A percentile compares a stretch with the other conserved stretches of the same genome.
phyloP scores from a whole-genome alignment of 345 rosid species.

The Physaria fendleri region DNA sequence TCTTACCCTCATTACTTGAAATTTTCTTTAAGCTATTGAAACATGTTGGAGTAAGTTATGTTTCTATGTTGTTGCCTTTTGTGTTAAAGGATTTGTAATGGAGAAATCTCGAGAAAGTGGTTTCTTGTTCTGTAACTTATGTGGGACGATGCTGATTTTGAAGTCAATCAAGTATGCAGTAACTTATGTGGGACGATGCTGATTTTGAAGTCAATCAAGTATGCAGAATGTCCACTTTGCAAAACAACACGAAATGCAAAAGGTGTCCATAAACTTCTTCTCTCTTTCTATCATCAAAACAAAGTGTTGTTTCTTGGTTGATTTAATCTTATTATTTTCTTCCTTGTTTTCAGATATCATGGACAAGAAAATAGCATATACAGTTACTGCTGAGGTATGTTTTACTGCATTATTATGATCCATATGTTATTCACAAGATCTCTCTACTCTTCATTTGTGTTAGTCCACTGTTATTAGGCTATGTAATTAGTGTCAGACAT shows the following conservation, averaged over 20 bases:
- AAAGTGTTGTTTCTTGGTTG: not conserved
- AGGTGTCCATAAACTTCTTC: not conserved
- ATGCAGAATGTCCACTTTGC: constrained; percentile 28
- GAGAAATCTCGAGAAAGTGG: constrained; percentile 22
- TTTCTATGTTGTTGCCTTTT: not conserved
- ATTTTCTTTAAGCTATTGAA: not conserved
- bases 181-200: constrained; percentile 25
- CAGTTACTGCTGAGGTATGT: constrained; percentile 21
- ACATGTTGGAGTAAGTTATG: not conserved
- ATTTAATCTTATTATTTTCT: not conserved
- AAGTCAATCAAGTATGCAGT: constrained; percentile 14
- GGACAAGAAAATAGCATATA: constrained; percentile 17
- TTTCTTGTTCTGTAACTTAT: constrained; percentile 28
- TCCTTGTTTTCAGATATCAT: constrained; percentile 20
- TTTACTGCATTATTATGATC: not conserved
- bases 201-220: constrained; percentile 11
- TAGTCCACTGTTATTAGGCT: not conserved
- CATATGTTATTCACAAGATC: not conserved
- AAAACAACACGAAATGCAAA: constrained; percentile 7
- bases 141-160: constrained; percentile 27
- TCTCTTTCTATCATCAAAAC: not conserved
- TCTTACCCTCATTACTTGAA: not conserved
- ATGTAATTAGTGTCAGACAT: not conserved
- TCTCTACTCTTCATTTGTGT: not conserved
- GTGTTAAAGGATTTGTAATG: constrained; percentile 8